Conservation (phyloP, 306 rosid species). For the Acmispon strigosus region DNA sequence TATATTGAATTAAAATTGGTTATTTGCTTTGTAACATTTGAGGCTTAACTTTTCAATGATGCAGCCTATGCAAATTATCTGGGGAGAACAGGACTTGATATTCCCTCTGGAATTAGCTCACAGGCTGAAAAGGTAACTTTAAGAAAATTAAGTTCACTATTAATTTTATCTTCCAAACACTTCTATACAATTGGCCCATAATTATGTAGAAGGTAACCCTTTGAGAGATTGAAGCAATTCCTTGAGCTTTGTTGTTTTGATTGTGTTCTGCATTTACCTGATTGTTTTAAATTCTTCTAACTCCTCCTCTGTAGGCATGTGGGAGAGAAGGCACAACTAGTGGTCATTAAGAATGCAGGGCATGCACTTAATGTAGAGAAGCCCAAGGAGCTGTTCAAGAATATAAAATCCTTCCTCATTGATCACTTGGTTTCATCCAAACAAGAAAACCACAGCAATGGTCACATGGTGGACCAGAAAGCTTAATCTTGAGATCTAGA, state of each 20-base stretch:
- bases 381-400: slow-evolving; percentile 53
- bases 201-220: not conserved
- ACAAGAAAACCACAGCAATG: slow-evolving; percentile 34
- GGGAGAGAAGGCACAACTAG: slow-evolving; percentile 52
- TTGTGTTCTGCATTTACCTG: not conserved
- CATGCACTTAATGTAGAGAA: slow-evolving; percentile 70
- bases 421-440: slow-evolving; percentile 29
- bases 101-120: slow-evolving; percentile 79
- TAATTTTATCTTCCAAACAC: not conserved
- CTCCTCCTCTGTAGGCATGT: slow-evolving; percentile 33
- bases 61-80: slow-evolving; percentile 60
- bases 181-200: not conserved
- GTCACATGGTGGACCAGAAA: slow-evolving; percentile 29
- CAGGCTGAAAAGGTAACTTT: slow-evolving; percentile 55
- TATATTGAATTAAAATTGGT: not conserved
- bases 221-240: too few relatives aligned
- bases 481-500: not conserved
- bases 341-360: slow-evolving; percentile 60
- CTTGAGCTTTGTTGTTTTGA: not conserved
- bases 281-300: not conserved
- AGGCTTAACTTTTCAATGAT: not conserved
- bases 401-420: slow-evolving; percentile 47
- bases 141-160: not conserved
- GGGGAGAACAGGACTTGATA: slow-evolving; percentile 68
- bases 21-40: too few relatives aligned